Percentiles rank a stretch among this genome's conserved stretches.
phyloP scores from a whole-genome alignment of 1,284 basidiomycete species.

The Schizopora paradoxa region DNA sequence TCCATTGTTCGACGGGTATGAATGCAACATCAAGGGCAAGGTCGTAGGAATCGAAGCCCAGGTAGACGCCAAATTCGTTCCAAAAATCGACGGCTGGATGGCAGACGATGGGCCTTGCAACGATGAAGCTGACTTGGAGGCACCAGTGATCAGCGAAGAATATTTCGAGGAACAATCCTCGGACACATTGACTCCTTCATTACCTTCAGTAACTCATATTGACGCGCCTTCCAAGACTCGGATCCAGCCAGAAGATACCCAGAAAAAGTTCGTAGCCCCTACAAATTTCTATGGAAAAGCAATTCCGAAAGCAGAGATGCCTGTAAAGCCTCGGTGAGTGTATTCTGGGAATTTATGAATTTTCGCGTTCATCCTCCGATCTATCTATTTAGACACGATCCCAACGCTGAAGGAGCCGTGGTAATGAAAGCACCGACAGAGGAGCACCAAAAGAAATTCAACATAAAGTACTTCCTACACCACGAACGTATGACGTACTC shows the following conservation, averaged over 20 bases:
- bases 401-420: conserved; percentile 68
- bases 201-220: conserved; percentile 3
- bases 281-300: conserved; percentile 52
- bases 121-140: conserved; percentile 26
- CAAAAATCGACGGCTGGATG: conserved; percentile 33
- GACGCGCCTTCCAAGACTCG: neutral
- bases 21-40: conserved; percentile 48
- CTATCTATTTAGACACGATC: conserved; percentile 60
- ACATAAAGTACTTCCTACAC: conserved; percentile 56
- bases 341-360: neutral
- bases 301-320: conserved; percentile 38
- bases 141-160: conserved; percentile 18
- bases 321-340: conserved; percentile 53
- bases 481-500: too few species aligned
- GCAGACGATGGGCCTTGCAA: conserved; percentile 25
- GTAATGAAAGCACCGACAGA: conserved; percentile 81
- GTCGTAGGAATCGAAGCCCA: conserved; percentile 57
- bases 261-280: conserved; percentile 48
- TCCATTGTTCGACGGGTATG: conserved; percentile 43
- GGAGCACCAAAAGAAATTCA: conserved; percentile 62
- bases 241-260: conserved; percentile 1
- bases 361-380: conserved; percentile 21
- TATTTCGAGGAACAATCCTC: conserved; percentile 6
- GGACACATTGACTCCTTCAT: neutral
- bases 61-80: conserved; percentile 45